Evolutionary conservation across 345 rosid species (phyloP).

Genomic region (Viola odorata): DNA sequence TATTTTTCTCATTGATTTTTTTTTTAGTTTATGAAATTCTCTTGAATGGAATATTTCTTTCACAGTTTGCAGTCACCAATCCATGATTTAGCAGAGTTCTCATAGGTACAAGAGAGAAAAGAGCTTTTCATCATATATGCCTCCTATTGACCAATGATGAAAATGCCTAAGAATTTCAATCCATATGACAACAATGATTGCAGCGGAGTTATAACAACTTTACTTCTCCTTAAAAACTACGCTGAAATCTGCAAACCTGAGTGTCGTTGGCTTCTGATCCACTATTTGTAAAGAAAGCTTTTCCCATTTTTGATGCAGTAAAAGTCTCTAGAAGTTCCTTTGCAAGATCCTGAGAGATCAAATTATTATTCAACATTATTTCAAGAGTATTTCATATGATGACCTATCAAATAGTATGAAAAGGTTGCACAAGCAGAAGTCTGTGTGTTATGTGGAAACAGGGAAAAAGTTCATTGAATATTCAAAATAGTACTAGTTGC

Average conservation of each 20-base stretch:
- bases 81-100: too few relatives aligned
- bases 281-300: constrained; percentile 84
- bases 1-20: neutral
- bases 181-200: too few relatives aligned
- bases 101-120: too few relatives aligned
- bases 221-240: too few relatives aligned
- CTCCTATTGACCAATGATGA: too few relatives aligned
- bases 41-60: neutral
- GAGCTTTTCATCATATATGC: too few relatives aligned
- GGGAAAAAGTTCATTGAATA: too few relatives aligned
- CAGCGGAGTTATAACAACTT: too few relatives aligned
- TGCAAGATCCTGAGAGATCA: constrained; percentile 78
- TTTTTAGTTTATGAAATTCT: neutral
- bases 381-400: constrained; percentile 6
- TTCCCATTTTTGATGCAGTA: constrained; percentile 80
- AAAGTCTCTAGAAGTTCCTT: constrained; percentile 75
- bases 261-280: constrained; percentile 99
- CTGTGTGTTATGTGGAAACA: too few relatives aligned
- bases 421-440: neutral
- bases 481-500: too few relatives aligned
- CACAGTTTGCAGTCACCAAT: neutral
- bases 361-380: constrained; percentile 1
- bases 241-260: constrained; percentile 42
- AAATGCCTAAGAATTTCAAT: too few relatives aligned
- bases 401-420: constrained; percentile 3